Percentiles rank a stretch among this genome's conserved stretches.
Conservation (phyloP, 2,329 filamentous ascomycete genomes). For the Periconia macrospinosa region DNA sequence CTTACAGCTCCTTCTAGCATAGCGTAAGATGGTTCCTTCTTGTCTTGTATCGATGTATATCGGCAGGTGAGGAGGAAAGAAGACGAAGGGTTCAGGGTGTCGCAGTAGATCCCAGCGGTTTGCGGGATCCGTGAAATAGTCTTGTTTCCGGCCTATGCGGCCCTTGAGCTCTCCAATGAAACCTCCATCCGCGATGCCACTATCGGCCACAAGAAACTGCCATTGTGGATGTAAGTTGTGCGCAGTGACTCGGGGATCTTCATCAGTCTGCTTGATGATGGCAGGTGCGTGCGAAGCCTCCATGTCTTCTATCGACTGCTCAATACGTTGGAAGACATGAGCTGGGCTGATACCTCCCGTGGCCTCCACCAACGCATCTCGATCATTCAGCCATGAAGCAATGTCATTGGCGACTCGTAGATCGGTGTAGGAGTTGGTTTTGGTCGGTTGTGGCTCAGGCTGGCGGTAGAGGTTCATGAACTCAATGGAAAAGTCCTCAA, state of each 20-base stretch:
- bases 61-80: slow-evolving; percentile 80
- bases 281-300: slow-evolving; percentile 53
- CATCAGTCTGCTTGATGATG: slow-evolving; percentile 56
- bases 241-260: slow-evolving; percentile 51
- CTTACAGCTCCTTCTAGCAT: slow-evolving; percentile 87
- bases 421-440: slow-evolving; percentile 77
- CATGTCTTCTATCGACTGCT: slow-evolving; percentile 57
- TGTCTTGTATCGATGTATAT: slow-evolving; percentile 90
- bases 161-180: slow-evolving; percentile 74
- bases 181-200: slow-evolving; percentile 53
- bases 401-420: slow-evolving; percentile 75
- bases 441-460: slow-evolving; percentile 56
- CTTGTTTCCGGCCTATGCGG: slow-evolving; percentile 50
- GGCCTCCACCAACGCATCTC: slow-evolving; percentile 67
- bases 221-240: slow-evolving; percentile 67
- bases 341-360: slow-evolving; percentile 63
- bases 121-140: slow-evolving; percentile 49
- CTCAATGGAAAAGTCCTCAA: slow-evolving; percentile 71
- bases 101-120: slow-evolving; percentile 52
- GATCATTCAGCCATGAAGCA: slow-evolving; percentile 76
- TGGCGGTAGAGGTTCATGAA: slow-evolving; percentile 76
- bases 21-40: slow-evolving; percentile 84
- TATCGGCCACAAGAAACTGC: slow-evolving; percentile 65
- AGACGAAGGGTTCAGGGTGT: slow-evolving; percentile 57
- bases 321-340: slow-evolving; percentile 71